Base-by-base conservation (phyloP, 169 alveolate species). In the Plasmodium knowlesi region DNA sequence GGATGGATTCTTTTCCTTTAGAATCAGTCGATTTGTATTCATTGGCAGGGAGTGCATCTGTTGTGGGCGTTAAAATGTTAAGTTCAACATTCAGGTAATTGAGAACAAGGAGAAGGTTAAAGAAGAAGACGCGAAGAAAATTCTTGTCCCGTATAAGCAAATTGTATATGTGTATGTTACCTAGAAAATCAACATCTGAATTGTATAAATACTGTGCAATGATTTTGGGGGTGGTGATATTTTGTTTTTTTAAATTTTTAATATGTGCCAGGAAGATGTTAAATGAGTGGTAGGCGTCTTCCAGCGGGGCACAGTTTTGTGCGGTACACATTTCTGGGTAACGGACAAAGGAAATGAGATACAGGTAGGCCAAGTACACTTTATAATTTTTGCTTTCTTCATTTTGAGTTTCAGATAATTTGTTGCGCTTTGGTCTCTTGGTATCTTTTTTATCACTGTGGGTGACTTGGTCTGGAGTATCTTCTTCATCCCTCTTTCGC, bases 251-350 rank as follows among this genome's bases (percentile, higher is more conserved):
- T 8, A 85, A 16, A 6, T 54, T 85, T 50, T 85, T 85, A 2
- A 74, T 28, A 85, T 74, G 70, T 8, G 78, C 43, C 53, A 50
- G 22, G 79, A 85, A 54, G 22, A 50, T 30, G 79, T 85, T 72
- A 46, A 85, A 85, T 9, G 93, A 43, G 19, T 85, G 61, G 46
- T 85, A 76, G 19, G 81, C 85, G 41, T 76, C 93, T 53, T 85
- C 93, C 67, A 85, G 43, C 3, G 37, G 70, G 9, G 71, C 37
- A 14, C 22, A 74, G 5, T 50, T 46, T 8, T 73, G 67, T 0
- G n/a, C 12, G 16, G 70, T 34, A 46, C 79, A 74, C 82, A 85
- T 85, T 85, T 85, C 93, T 1, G 93, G 93, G 43, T 4, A 85
- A 34, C 70, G 76, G 79, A 85, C 41, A 74, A 85, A 85, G 0